Evolutionary conservation across 495 filamentous ascomycete genomes (phyloP).

Genomic region (Zalerion maritima): DNA sequence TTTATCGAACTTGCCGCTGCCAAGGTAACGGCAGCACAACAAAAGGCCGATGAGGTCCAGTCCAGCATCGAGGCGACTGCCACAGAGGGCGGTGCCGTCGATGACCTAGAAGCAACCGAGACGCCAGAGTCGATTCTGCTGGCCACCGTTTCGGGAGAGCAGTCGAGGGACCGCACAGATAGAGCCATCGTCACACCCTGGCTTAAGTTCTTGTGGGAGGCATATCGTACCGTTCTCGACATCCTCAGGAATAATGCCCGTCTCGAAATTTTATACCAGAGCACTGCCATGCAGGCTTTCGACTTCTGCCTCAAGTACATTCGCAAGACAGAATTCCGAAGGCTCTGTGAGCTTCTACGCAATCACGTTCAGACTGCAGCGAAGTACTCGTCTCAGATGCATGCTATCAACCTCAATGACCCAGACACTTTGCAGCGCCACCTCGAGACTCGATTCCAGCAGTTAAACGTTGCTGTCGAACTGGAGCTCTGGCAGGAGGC

Average conservation of each 20-base stretch:
- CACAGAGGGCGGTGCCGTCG: slow-evolving; percentile 48
- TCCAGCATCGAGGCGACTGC: slow-evolving; percentile 67
- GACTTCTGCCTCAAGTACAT: slow-evolving; percentile 97
- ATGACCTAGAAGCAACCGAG: slow-evolving; percentile 92
- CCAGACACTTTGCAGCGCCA: slow-evolving; percentile 94
- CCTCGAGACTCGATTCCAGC: slow-evolving; percentile 94
- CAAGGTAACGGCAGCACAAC: slow-evolving; percentile 92
- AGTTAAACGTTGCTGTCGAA: slow-evolving; percentile 95
- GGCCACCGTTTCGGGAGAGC: slow-evolving; percentile 94
- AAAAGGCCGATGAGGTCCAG: slow-evolving; percentile 89
- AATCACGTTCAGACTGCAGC: slow-evolving; percentile 99
- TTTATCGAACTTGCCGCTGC: slow-evolving; percentile 95
- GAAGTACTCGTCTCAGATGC: slow-evolving; percentile 98
- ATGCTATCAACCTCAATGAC: slow-evolving; percentile 97
- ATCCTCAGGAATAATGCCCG: slow-evolving; percentile 98
- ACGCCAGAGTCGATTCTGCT: slow-evolving; percentile 96
- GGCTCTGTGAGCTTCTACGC: slow-evolving; percentile 91
- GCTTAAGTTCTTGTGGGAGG: slow-evolving; percentile 99
- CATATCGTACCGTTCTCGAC: slow-evolving; percentile 96
- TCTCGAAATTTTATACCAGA: slow-evolving; percentile 94
- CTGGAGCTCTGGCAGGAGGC: slow-evolving; percentile 98
- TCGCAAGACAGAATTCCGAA: slow-evolving; percentile 97
- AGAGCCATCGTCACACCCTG: slow-evolving; percentile 95
- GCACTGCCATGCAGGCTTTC: slow-evolving; percentile 93
- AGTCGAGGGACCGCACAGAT: slow-evolving; percentile 91